phyloP scores from a whole-genome alignment of 2,329 filamentous ascomycete species.

The Pezicula carpinea region DNA sequence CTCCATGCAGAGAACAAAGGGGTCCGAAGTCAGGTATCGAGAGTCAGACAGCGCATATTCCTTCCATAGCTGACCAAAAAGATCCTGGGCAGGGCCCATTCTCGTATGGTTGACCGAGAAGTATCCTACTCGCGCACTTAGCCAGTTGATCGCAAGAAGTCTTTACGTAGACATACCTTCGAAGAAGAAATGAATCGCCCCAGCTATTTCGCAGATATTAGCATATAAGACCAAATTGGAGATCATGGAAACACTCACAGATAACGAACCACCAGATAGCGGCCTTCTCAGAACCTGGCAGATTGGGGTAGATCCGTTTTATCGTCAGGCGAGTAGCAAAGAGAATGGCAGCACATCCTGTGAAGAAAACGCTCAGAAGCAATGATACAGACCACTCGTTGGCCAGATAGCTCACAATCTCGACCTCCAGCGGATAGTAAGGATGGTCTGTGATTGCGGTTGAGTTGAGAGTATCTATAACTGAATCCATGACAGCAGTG shows the following conservation, averaged over 20 bases:
- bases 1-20: constrained; percentile 54
- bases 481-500: background rate
- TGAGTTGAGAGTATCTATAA: constrained; percentile 13
- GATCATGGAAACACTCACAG: constrained; percentile 47
- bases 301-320: constrained; percentile 45
- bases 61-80: constrained; percentile 53
- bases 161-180: constrained; percentile 24
- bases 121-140: constrained; percentile 32
- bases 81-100: constrained; percentile 35
- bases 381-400: constrained; percentile 58
- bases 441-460: constrained; percentile 45
- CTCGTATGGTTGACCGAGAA: constrained; percentile 39
- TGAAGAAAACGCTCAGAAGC: constrained; percentile 56
- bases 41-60: constrained; percentile 54
- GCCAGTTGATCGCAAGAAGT: background rate
- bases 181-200: constrained; percentile 27
- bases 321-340: constrained; percentile 48
- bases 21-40: constrained; percentile 47
- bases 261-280: constrained; percentile 73
- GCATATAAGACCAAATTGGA: constrained; percentile 36
- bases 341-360: constrained; percentile 53
- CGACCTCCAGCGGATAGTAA: constrained; percentile 64
- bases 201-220: constrained; percentile 14
- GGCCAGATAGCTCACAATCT: constrained; percentile 58
- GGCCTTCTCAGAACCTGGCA: constrained; percentile 50